phyloP scores from a whole-genome alignment of 139 green algal genomes.

The Tetradesmus lagerheimii region DNA sequence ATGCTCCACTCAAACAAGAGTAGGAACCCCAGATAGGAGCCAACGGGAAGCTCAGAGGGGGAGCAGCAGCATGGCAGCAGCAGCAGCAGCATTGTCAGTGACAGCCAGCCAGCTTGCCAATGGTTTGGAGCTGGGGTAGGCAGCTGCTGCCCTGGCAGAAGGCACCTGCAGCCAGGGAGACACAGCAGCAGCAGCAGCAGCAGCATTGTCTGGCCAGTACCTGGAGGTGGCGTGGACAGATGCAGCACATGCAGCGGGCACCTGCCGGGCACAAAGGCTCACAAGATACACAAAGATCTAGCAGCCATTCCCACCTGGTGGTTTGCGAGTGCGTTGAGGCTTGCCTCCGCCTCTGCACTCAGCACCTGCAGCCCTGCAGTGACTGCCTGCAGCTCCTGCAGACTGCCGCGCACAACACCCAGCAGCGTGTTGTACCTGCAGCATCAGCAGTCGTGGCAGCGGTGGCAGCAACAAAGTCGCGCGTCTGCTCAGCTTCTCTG shows the following conservation, averaged over 20 bases:
- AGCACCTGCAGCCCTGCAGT: slow-evolving; percentile 84
- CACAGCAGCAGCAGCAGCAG: too few relatives aligned
- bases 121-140: slow-evolving; percentile 86
- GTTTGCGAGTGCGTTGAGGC: not conserved
- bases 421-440: slow-evolving; percentile 45
- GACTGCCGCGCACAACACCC: slow-evolving; percentile 27
- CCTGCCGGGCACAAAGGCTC: slow-evolving; percentile 49
- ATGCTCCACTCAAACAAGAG: too few relatives aligned
- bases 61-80: not conserved
- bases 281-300: slow-evolving; percentile 33
- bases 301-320: not conserved
- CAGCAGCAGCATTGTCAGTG: too few relatives aligned
- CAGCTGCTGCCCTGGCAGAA: slow-evolving; percentile 67
- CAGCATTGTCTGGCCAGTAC: too few relatives aligned
- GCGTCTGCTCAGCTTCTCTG: not conserved
- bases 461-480: not conserved
- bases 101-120: slow-evolving; percentile 78
- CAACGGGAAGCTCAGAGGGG: too few relatives aligned
- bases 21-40: too few relatives aligned
- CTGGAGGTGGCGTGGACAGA: slow-evolving; percentile 81
- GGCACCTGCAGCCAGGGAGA: slow-evolving; percentile 65
- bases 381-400: slow-evolving; percentile 73
- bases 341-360: slow-evolving; percentile 76
- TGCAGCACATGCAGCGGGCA: slow-evolving; percentile 76
- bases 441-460: not conserved